phyloP scores from a whole-genome alignment of 805 yeast species.

The Candida oleophila region DNA sequence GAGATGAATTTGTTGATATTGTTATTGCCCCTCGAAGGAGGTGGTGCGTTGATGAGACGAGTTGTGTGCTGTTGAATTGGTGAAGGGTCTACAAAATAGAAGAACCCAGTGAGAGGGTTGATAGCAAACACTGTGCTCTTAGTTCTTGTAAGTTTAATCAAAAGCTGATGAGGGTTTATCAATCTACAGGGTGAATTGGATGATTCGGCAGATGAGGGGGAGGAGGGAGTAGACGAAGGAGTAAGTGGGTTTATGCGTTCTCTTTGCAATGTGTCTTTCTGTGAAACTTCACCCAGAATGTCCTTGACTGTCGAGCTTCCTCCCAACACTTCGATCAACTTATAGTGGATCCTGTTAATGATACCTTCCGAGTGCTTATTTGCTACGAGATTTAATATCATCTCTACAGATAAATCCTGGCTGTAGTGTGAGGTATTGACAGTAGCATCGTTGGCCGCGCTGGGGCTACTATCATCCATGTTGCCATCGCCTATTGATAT shows the following conservation, averaged over 20 bases:
- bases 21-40: constrained; percentile 13
- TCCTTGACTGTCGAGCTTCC: constrained; percentile 1
- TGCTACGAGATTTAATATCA: constrained; percentile 32
- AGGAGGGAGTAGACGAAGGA: neutral
- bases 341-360: constrained; percentile 21
- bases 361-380: constrained; percentile 39
- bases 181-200: constrained; percentile 7
- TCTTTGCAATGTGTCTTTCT: constrained; percentile 6
- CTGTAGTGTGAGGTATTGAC: neutral
- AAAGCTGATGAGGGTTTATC: constrained; percentile 33
- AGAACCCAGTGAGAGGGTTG: constrained; percentile 40
- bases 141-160: constrained; percentile 29
- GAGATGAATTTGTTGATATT: constrained; percentile 18
- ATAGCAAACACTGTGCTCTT: constrained; percentile 37
- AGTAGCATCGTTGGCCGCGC: neutral
- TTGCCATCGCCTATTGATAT: neutral
- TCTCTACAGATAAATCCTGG: constrained; percentile 33
- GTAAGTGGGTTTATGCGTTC: neutral
- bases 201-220: neutral
- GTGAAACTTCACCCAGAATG: neutral
- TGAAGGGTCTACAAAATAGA: constrained; percentile 40
- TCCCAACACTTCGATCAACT: constrained; percentile 12
- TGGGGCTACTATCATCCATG: neutral
- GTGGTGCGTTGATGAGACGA: constrained; percentile 28
- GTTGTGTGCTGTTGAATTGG: constrained; percentile 33